Conservation (phyloP, 2,329 filamentous ascomycete genomes). For the Alternaria alternata region DNA sequence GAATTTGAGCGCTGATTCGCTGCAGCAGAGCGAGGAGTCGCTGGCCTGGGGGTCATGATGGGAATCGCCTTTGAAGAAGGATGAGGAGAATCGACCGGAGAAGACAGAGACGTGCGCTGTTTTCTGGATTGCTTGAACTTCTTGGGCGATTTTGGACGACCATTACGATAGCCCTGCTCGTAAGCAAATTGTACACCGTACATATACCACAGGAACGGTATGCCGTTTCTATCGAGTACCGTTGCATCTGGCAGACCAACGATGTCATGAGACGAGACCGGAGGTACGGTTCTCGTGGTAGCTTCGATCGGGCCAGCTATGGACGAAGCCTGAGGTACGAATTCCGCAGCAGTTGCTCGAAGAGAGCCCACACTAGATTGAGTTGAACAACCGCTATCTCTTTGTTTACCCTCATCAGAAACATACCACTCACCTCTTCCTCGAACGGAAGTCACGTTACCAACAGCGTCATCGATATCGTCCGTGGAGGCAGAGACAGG, state of each 20-base stretch:
- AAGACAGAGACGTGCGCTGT: slow-evolving; percentile 2
- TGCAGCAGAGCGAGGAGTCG: slow-evolving; percentile 1
- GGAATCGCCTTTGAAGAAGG: background rate
- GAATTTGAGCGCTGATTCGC: slow-evolving; percentile 10
- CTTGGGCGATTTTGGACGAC: slow-evolving; percentile 29
- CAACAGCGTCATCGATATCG: background rate
- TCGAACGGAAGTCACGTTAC: slow-evolving; percentile 8
- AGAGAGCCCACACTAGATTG: slow-evolving; percentile 32
- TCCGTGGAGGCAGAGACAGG: background rate
- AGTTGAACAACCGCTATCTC: slow-evolving; percentile 21
- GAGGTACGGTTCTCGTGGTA: background rate
- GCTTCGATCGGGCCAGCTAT: background rate
- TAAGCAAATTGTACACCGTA: slow-evolving; percentile 35
- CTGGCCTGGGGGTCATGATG: too few species aligned
- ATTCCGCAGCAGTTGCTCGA: slow-evolving; percentile 43
- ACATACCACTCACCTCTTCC: slow-evolving; percentile 19
- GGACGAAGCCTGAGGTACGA: slow-evolving; percentile 29
- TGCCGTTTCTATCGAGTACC: slow-evolving; percentile 33
- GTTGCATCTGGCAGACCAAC: slow-evolving; percentile 25
- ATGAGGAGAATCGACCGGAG: background rate
- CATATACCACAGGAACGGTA: slow-evolving; percentile 44
- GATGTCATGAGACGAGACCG: background rate
- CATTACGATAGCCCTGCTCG: slow-evolving; percentile 20
- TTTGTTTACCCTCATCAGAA: slow-evolving; percentile 6
- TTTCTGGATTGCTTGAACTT: slow-evolving; percentile 25